Evolutionary conservation across 2,329 filamentous ascomycete genomes (phyloP).

Genomic region (Periglandula ipomoeae): DNA sequence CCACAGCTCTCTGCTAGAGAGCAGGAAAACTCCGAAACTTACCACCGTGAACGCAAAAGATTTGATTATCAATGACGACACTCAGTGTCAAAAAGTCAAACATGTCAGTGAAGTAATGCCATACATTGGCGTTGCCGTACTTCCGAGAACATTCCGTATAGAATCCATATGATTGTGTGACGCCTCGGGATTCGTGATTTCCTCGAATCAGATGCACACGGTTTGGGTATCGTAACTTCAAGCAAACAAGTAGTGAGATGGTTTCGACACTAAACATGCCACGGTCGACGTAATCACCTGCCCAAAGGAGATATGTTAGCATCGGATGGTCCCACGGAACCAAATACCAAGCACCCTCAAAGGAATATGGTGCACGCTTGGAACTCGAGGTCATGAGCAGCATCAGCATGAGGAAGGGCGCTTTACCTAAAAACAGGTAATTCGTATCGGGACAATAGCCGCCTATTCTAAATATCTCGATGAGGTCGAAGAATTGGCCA

Average conservation of each 20-base stretch:
- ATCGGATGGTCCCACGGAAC: not conserved
- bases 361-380: not conserved
- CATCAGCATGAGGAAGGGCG: not conserved
- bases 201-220: conserved; percentile 94
- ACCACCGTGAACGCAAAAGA: conserved; percentile 96
- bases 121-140: conserved; percentile 97
- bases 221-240: conserved; percentile 93
- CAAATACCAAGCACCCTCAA: not conserved
- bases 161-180: conserved; percentile 98
- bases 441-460: conserved; percentile 97
- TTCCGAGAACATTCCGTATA: conserved; percentile 97
- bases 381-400: not conserved
- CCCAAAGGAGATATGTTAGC: not conserved
- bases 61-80: conserved; percentile 97
- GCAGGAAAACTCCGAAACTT: conserved; percentile 20
- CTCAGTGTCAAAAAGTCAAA: conserved; percentile 96
- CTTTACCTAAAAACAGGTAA: conserved; percentile 84
- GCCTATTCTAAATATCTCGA: conserved; percentile 98
- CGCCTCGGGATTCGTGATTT: conserved; percentile 95
- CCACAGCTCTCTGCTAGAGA: too few species aligned
- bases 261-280: conserved; percentile 99
- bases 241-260: conserved; percentile 91
- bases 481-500: conserved; percentile 97
- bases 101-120: conserved; percentile 99
- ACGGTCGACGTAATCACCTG: conserved; percentile 95